Conservation (phyloP, 73 alveolate species). For the Stentor roeselii region DNA sequence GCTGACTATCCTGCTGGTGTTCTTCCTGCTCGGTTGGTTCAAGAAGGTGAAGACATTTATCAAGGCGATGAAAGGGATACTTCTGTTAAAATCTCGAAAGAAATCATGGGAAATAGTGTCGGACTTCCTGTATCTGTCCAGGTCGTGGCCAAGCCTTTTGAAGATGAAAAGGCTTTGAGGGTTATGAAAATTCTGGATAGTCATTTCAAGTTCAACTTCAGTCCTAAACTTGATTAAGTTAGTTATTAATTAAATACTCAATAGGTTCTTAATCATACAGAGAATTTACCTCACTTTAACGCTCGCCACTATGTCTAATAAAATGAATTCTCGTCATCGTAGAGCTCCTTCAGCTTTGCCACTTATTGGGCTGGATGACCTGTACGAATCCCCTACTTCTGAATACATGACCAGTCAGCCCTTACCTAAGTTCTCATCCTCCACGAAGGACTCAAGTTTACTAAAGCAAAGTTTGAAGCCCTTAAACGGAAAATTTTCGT, state of each 20-base stretch:
- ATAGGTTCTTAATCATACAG: too few relatives aligned
- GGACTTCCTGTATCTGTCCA: constrained; percentile 76
- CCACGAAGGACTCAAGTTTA: not conserved
- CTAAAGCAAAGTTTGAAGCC: not conserved
- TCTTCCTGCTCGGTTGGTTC: constrained; percentile 55
- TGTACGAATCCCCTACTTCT: not conserved
- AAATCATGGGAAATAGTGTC: constrained; percentile 38
- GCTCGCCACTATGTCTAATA: too few relatives aligned
- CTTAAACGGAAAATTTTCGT: not conserved
- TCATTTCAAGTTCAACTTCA: not conserved
- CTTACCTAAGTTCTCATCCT: not conserved
- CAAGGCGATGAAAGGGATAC: constrained; percentile 32
- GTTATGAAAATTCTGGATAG: constrained; percentile 48
- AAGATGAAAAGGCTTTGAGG: constrained; percentile 57
- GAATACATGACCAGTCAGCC: not conserved
- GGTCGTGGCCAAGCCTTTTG: constrained; percentile 41
- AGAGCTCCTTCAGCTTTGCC: constrained; percentile 5
- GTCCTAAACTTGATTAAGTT: constrained; percentile 4
- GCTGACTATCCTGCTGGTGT: constrained; percentile 34
- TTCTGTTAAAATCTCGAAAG: constrained; percentile 37
- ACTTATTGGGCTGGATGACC: not conserved
- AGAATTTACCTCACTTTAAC: too few relatives aligned
- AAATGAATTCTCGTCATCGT: not conserved
- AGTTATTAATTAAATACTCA: too few relatives aligned
- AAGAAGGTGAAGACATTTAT: constrained; percentile 44